Percentiles rank a stretch among this genome's conserved stretches.
phyloP scores from a whole-genome alignment of 768 basidiomycete genomes.

The Pisolithus sp. region DNA sequence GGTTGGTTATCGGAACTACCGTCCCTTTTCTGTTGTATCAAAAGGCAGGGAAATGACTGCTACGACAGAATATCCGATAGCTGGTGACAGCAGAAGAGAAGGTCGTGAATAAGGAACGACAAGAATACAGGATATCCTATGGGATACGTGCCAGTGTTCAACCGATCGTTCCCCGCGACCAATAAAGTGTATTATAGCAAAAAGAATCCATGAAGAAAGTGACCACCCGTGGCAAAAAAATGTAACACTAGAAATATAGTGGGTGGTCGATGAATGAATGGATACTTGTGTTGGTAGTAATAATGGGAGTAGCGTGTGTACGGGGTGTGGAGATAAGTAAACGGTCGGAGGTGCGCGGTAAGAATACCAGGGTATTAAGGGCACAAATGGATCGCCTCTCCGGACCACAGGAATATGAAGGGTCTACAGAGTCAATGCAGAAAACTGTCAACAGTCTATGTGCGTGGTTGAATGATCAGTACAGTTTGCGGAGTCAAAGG shows the following conservation, averaged over 20 bases:
- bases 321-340: not conserved
- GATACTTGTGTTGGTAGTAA: not conserved
- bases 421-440: too few relatives aligned
- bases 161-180: not conserved
- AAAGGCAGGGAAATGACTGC: not conserved
- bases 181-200: not conserved
- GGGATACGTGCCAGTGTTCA: not conserved
- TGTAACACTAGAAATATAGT: not conserved
- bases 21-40: not conserved
- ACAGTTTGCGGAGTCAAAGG: too few relatives aligned
- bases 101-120: not conserved
- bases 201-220: not conserved
- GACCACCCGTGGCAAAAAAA: not conserved
- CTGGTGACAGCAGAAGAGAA: not conserved
- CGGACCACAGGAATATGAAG: too few relatives aligned
- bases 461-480: too few relatives aligned
- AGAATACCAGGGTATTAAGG: not conserved
- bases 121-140: not conserved
- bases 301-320: not conserved
- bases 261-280: not conserved
- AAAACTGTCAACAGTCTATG: too few relatives aligned
- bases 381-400: not conserved
- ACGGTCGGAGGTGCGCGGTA: not conserved
- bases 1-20: not conserved
- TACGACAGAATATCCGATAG: too few relatives aligned